Base-by-base conservation (phyloP, 305 asterid species). In the Fraxinus baroniana region DNA sequence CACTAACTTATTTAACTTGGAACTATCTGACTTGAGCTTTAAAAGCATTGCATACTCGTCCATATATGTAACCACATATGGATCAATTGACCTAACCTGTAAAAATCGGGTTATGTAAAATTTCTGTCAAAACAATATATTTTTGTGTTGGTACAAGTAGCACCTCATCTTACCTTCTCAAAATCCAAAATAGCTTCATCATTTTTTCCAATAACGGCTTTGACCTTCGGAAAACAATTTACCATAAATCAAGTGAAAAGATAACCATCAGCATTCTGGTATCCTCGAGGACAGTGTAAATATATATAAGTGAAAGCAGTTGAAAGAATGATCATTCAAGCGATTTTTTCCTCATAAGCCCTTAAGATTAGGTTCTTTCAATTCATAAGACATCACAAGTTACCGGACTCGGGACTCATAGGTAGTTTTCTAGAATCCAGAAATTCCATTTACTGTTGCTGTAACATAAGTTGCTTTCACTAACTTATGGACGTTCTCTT, bases 41-140 rank as follows among this genome's bases (percentile, higher is more conserved):
- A 96, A 93, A 84, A 96, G 97, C 97, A 96, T 91, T 24, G 99
- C 98, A 87, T 96, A 96, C 93, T 96, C 99, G 86, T 96, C 99
- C 99, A 96, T 96, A 75, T 94, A 92, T 28, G 99, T 93, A 81
- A 93, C 78, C 74, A 90, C 88, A 79, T 88, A 92, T 66, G 99
- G 98, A 92, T 94, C 98, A 79, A 93, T 89, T 32, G 92, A 92
- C 77, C 96, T 91, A 82, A 91, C 99, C 99, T 96, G 94, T 26
- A 86, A 81, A 84, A 85, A 82, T 80, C 80, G 85, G 76, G 85
- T 82, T 57, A 28, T 30, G 57, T 83, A 79, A 72, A 79, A 75
- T 41, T 52, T 39, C 18, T 39, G 55, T 76, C 68, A 71, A 41
- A 76, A 76, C 64, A 84, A 73, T 7, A 32, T 57, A 49, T 66